Evolutionary conservation across 164 flowering plant species (phyloP), one percentile per base, ranked within the genome.

Genomic region (Platanus orientalis): DNA sequence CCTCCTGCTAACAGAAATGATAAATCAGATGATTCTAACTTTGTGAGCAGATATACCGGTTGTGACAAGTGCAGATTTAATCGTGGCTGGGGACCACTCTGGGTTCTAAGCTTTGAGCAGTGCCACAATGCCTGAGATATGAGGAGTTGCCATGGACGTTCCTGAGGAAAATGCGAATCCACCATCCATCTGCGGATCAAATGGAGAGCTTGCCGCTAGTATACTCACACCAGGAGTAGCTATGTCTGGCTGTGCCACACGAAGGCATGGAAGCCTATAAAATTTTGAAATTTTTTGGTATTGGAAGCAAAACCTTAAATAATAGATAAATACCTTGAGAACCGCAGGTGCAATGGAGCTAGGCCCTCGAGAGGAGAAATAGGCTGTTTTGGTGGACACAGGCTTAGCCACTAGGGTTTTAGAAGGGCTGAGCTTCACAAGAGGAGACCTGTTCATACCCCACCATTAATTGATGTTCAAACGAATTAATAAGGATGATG

Each of bases 121-220:
- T 0, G 73, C 75, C 0, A 45, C 73, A 28, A 71, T 57, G 29
- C 75, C 78, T 1, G 73, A 21, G 2, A 75, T 67, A 62, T 75
- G 78, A 29, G 78, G 78, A 53, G 70, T 27, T 3, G 78, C 69
- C 78, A 71, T 75, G 2, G 78, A 75, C 12, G 78, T 75, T 44
- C 78, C 78, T 0, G 72, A 63, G 0, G 0, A 4, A 1, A 69
- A 24, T 0, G 53, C 60, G 48, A 51, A 57, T 32, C 55, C n/a
- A n/a, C 17, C 12, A 12, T 36, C 28, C 47, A 1, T 32, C 48
- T 17, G 6, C 0, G 61, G 25, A 14, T 20, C 0, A 17, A 3
- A 0, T 12, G 63, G 66, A 7, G 28, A 20, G 28, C 19, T 29
- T 17, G 71, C 68, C 6, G 72, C 66, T 16, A 73, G 34, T 17